phyloP scores from a whole-genome alignment of 2,329 filamentous ascomycete species.

The Aureobasidium lini region DNA sequence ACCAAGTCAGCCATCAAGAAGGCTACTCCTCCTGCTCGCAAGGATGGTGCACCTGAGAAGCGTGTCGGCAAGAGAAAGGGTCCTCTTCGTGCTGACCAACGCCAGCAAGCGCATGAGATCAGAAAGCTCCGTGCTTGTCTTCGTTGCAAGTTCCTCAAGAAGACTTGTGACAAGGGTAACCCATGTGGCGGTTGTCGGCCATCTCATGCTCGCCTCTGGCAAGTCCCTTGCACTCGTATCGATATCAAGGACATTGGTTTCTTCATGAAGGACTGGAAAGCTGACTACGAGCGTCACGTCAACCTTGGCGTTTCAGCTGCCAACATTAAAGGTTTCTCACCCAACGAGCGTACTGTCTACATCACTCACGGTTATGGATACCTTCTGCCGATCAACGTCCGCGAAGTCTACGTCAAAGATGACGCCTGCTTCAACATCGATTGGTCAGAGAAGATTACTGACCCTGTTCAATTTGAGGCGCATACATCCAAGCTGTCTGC shows the following conservation, averaged over 20 bases:
- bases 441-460: conserved; percentile 78
- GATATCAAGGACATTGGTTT: conserved; percentile 98
- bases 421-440: conserved; percentile 89
- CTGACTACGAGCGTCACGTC: conserved; percentile 87
- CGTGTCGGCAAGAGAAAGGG: conserved; percentile 86
- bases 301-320: conserved; percentile 81
- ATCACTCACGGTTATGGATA: conserved; percentile 96
- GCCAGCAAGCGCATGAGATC: conserved; percentile 94
- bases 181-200: conserved; percentile 93
- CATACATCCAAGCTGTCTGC: conserved; percentile 84
- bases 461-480: conserved; percentile 74
- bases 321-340: conserved; percentile 82
- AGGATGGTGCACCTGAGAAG: conserved; percentile 72
- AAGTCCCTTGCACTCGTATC: conserved; percentile 94
- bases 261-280: conserved; percentile 99
- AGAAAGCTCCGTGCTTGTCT: conserved; percentile 89
- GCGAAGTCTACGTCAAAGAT: conserved; percentile 86
- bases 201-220: conserved; percentile 90
- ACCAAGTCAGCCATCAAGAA: conserved; percentile 78
- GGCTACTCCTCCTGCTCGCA: conserved; percentile 62
- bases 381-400: conserved; percentile 83
- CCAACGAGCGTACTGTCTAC: conserved; percentile 63
- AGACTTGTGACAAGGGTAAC: conserved; percentile 97
- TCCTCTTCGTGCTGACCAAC: conserved; percentile 83
- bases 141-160: conserved; percentile 97